Base-by-base conservation (phyloP, 116 monocot genomes). In the Dioscorea cayenensis region DNA sequence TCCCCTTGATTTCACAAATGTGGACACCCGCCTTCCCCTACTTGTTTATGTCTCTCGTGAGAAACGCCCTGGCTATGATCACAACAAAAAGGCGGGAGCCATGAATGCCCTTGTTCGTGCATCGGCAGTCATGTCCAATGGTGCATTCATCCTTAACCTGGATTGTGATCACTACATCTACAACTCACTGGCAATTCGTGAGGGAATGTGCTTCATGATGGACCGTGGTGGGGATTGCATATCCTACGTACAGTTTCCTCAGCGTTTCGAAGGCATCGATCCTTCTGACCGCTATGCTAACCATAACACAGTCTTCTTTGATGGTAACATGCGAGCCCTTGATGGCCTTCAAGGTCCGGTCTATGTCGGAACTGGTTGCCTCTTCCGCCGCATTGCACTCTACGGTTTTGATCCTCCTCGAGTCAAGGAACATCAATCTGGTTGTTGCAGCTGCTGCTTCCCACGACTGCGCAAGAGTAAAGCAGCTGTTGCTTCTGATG, bases 121-220 rank as follows among this genome's bases (percentile, higher is more conserved):
- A 43, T 85, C 85, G 18, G 81, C 78, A 18, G 38, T 85, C 49
- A 71, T 81, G 78, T 77, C 85, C 18, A 85, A 85, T 17, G 85
- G 85, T 12, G 65, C 85, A 18, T 85, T 85, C 68, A 75, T 85
- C 38, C 77, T 85, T 63, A 81, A 85, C 69, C 75, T 85, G 10
- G 84, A 85, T 72, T 85, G 84, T 21, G 84, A 76, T 59, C 84
- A 84, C 81, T 85, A 85, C 65, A 59, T 85, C 25, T 80, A 81
- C 68, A 85, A 85, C 75, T 81, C 81, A 14, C 73, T 74, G 25
- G 85, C 81, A 58, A 28, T 85, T n/a, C 75, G 81, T 1, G 85
- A 81, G 49, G 84, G 80, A 50, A 80, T 84, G 74, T 84, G 84
- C 66, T 84, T 84, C 80, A 84, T 77, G 84, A 81, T 85, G 85